Conservation (phyloP, 2,329 filamentous ascomycete species). For the Aspergillus pseudoglaucus region DNA sequence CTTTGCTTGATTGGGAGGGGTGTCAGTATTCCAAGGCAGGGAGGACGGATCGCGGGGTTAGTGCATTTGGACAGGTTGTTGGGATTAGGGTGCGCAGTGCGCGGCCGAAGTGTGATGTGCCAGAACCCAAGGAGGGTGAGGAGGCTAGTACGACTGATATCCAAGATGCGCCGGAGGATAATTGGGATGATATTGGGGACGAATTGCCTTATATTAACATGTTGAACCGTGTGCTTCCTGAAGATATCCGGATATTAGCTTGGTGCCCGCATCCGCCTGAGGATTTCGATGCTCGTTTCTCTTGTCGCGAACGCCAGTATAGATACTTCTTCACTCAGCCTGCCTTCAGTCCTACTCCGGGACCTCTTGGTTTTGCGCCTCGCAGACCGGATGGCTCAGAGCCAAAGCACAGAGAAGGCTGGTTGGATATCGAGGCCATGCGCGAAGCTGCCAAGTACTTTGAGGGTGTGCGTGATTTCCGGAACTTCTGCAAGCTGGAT, state of each 20-base stretch:
- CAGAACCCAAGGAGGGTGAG: slow-evolving; percentile 6
- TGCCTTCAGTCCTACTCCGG: slow-evolving; percentile 65
- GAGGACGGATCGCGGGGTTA: slow-evolving; percentile 85
- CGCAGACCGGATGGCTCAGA: slow-evolving; percentile 15
- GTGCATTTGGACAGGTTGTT: slow-evolving; percentile 94
- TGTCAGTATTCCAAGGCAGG: slow-evolving; percentile 95
- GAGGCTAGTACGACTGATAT: slow-evolving; percentile 12
- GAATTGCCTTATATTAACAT: slow-evolving; percentile 79
- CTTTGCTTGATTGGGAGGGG: slow-evolving; percentile 65
- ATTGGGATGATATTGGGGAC: slow-evolving; percentile 63
- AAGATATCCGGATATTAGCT: slow-evolving; percentile 82
- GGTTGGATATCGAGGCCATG: slow-evolving; percentile 86
- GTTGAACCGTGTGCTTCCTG: slow-evolving; percentile 79
- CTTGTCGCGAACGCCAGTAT: slow-evolving; percentile 84
- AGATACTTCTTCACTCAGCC: slow-evolving; percentile 98
- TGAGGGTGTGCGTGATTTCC: slow-evolving; percentile 83
- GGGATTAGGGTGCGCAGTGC: slow-evolving; percentile 76
- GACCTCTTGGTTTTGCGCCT: slow-evolving; percentile 44
- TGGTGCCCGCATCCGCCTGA: slow-evolving; percentile 81
- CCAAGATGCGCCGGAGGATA: slow-evolving; percentile 31
- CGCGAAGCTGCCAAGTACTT: slow-evolving; percentile 69
- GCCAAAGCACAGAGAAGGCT: slow-evolving; percentile 54
- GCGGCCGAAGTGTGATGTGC: slow-evolving; percentile 46
- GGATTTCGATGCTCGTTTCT: slow-evolving; percentile 85
- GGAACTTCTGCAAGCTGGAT: slow-evolving; percentile 95